Evolutionary conservation across 305 asterid genomes (phyloP).

Genomic region (Andrographis paniculata): DNA sequence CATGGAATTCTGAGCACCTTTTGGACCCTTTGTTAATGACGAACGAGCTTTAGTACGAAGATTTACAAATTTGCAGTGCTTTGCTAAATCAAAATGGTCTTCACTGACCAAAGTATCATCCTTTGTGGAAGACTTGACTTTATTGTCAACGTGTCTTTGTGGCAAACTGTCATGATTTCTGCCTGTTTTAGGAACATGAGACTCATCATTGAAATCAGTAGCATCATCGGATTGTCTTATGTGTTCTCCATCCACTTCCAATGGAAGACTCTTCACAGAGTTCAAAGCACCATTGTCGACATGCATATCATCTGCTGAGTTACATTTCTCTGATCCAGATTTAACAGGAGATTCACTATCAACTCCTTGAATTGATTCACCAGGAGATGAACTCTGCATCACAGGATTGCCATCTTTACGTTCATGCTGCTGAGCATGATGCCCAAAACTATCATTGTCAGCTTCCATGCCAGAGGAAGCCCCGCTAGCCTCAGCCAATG

Average conservation of each 20-base stretch:
- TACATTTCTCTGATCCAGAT: conserved; percentile 27
- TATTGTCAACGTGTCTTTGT: conserved; percentile 15
- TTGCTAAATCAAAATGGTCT: conserved; percentile 40
- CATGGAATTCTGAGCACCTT: conserved; percentile 27
- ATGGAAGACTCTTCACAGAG: not conserved
- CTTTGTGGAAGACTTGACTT: conserved; percentile 20
- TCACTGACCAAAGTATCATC: conserved; percentile 29
- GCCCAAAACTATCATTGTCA: conserved; percentile 32
- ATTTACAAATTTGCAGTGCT: conserved; percentile 47
- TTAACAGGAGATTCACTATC: conserved; percentile 26
- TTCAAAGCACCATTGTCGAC: not conserved
- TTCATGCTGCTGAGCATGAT: conserved; percentile 29
- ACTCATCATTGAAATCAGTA: conserved; percentile 23
- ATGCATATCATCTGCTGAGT: not conserved
- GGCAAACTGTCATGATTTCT: not conserved
- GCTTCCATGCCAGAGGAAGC: conserved; percentile 35
- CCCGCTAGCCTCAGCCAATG: conserved; percentile 46
- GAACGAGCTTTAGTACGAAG: conserved; percentile 66
- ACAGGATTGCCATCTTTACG: conserved; percentile 32
- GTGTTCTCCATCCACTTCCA: not conserved
- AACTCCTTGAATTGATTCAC: conserved; percentile 30
- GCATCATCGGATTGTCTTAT: conserved; percentile 28
- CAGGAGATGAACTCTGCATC: conserved; percentile 32
- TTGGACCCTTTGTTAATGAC: conserved; percentile 25
- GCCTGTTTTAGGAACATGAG: not conserved